Conservation (phyloP, 306 rosid species). For the Citrullus mucosospermus region DNA sequence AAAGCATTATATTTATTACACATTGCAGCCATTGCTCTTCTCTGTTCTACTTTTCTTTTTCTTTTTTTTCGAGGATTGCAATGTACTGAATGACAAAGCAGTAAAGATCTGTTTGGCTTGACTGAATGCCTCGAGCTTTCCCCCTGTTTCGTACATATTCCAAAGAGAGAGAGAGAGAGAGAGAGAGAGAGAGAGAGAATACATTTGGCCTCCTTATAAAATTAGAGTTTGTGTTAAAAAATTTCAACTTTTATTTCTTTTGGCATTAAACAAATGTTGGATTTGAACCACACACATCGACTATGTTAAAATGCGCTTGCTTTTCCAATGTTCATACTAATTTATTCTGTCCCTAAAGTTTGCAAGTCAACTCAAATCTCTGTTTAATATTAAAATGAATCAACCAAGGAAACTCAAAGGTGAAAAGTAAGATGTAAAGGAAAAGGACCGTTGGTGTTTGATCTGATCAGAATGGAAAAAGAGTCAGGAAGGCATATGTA, state of each 20-base stretch:
- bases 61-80: not conserved
- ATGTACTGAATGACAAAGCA: not conserved
- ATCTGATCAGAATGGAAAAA: not conserved
- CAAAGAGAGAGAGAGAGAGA: not conserved
- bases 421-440: not conserved
- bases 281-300: not conserved
- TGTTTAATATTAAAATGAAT: not conserved
- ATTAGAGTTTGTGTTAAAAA: not conserved
- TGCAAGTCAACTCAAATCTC: not conserved
- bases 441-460: not conserved
- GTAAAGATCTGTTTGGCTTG: not conserved
- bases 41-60: not conserved
- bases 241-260: not conserved
- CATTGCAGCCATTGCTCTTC: not conserved
- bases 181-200: not conserved
- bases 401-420: not conserved
- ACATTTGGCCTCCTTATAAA: not conserved
- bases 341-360: not conserved
- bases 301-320: not conserved
- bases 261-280: not conserved
- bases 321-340: not conserved
- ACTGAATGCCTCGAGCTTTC: conserved; percentile 3
- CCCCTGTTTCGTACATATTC: not conserved
- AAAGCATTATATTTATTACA: not conserved
- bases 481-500: not conserved